phyloP scores from a whole-genome alignment of 2,329 filamentous ascomycete species.

The Aspergillus bombycis region DNA sequence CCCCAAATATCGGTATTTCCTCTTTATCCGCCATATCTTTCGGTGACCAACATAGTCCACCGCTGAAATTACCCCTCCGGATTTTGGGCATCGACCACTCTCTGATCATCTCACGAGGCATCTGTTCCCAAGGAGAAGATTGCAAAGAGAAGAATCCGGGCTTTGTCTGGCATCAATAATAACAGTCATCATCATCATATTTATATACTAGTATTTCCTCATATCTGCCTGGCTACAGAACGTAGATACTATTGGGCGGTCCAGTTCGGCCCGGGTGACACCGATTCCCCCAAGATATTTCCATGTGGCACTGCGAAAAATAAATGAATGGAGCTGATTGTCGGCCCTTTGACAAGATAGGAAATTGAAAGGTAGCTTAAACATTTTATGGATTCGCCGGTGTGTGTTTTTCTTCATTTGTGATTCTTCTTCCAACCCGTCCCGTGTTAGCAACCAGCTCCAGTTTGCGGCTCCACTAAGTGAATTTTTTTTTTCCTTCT shows the following conservation, averaged over 20 bases:
- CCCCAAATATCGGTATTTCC: neutral
- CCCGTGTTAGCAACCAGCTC: conserved; percentile 11
- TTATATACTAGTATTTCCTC: conserved; percentile 5
- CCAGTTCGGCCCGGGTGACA: conserved; percentile 4
- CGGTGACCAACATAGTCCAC: conserved; percentile 1
- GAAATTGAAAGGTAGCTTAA: conserved; percentile 12
- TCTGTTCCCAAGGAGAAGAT: conserved; percentile 8
- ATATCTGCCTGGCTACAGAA: conserved; percentile 1
- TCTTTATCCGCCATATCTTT: neutral
- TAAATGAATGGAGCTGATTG: conserved; percentile 14
- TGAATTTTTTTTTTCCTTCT: conserved; percentile 6
- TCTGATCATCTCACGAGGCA: conserved; percentile 9
- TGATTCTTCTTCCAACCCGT: conserved; percentile 13
- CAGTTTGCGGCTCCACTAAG: conserved; percentile 18
- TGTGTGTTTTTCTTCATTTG: conserved; percentile 11
- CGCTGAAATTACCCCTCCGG: conserved; percentile 11
- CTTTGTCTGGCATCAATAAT: neutral
- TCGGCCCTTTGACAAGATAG: conserved; percentile 13
- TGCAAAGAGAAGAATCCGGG: conserved; percentile 5
- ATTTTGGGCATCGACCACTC: conserved; percentile 23
- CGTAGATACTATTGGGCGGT: conserved; percentile 5
- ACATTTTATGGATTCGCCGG: neutral
- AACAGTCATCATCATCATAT: neutral
- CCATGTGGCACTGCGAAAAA: conserved; percentile 19
- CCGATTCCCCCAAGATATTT: conserved; percentile 8